Evolutionary conservation across 768 basidiomycete species (phyloP), one percentile per base, ranked within the genome.

Genomic region (Rhizopogon vinicolor): DNA sequence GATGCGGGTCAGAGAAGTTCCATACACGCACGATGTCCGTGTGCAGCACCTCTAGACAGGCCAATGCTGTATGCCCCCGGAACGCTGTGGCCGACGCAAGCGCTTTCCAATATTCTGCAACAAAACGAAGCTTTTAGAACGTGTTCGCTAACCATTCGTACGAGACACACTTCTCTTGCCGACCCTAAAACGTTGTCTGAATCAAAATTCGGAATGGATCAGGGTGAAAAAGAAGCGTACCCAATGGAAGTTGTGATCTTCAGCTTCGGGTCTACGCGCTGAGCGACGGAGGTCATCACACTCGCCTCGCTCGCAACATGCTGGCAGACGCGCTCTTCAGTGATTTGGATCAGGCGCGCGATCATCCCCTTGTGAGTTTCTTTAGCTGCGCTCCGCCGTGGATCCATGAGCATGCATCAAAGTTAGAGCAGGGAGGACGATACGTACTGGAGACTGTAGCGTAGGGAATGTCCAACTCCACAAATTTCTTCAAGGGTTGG

Each of bases 31-130:
- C 41, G 29, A 64, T 62, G 29, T 64, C 63, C 3, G 42, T 22
- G 44, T 64, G 63, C 28, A 64, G 53, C 12, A 62, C 54, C 7
- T 55, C 31, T 0, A 64, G 22, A 44, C 64, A 64, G 12, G 33
- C 33, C 46, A 7, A 19, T 31, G 13, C n/a, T n/a, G n/a, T n/a
- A n/a, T n/a, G n/a, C n/a, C n/a, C n/a, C n/a, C n/a, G n/a, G n/a
- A n/a, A n/a, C n/a, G n/a, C n/a, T n/a, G n/a, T n/a, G n/a, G n/a
- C n/a, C n/a, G n/a, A n/a, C n/a, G n/a, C 22, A 22, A 22, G 22
- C 22, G 22, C 22, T 22, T 22, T 22, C 22, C 22, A 22, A 22
- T 22, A 65, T 50, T 44, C 65, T 65, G 35, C 5, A 48, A 22
- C 35, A 14, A 49, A 5, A 29, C 10, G 2, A 29, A 45, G 35